Conservation (phyloP, 352 stramenopile genomes). For the Phytophthora syringae region DNA sequence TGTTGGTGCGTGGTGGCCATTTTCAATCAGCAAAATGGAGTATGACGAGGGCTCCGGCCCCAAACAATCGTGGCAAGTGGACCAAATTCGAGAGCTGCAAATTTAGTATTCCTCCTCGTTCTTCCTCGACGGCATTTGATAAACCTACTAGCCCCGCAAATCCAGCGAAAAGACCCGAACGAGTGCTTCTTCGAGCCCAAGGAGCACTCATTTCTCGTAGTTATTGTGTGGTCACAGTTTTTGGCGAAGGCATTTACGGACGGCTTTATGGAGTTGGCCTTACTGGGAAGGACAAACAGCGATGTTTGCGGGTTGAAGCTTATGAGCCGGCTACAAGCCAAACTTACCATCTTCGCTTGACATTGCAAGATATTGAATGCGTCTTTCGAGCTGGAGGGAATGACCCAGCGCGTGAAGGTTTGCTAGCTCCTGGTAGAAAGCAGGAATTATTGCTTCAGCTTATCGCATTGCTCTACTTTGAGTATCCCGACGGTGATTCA, state of each 20-base stretch:
- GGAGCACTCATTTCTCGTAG: slow-evolving; percentile 62
- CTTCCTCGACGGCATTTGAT: not conserved
- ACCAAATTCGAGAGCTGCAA: slow-evolving; percentile 39
- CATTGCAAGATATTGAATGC: slow-evolving; percentile 62
- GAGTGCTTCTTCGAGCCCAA: slow-evolving; percentile 52
- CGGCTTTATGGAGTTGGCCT: slow-evolving; percentile 60
- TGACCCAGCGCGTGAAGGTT: slow-evolving; percentile 37
- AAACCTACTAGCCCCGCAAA: slow-evolving; percentile 6
- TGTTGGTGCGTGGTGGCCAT: slow-evolving; percentile 34
- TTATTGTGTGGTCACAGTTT: slow-evolving; percentile 69
- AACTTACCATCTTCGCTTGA: slow-evolving; percentile 42
- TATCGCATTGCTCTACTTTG: slow-evolving; percentile 67
- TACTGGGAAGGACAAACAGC: slow-evolving; percentile 26
- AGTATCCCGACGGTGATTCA: slow-evolving; percentile 36
- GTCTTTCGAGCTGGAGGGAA: slow-evolving; percentile 43
- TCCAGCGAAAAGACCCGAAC: slow-evolving; percentile 21
- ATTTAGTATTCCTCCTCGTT: slow-evolving; percentile 35
- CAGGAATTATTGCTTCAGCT: slow-evolving; percentile 57
- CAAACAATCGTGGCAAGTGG: slow-evolving; percentile 57
- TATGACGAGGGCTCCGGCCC: slow-evolving; percentile 48
- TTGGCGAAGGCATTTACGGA: slow-evolving; percentile 62
- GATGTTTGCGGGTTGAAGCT: slow-evolving; percentile 55
- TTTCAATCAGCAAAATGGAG: slow-evolving; percentile 10
- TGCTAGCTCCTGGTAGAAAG: slow-evolving; percentile 62
- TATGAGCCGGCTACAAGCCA: slow-evolving; percentile 54